phyloP scores from a whole-genome alignment of 1,284 basidiomycete species.

The Wallemia ichthyophaga region DNA sequence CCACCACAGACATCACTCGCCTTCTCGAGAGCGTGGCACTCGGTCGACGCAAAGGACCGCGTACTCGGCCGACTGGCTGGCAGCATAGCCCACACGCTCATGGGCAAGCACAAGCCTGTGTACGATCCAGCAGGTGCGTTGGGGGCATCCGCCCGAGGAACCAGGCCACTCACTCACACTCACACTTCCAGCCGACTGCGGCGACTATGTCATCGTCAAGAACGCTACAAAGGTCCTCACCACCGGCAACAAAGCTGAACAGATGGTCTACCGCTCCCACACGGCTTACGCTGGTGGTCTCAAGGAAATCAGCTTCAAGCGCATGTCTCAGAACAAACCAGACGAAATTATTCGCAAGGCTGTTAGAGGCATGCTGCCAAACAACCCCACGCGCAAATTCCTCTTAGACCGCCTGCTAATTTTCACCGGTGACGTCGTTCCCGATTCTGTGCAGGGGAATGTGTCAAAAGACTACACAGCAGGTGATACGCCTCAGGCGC shows the following conservation, averaged over 20 bases:
- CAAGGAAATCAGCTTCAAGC: slow-evolving; percentile 57
- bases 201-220: slow-evolving; percentile 92
- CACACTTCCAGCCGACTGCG: slow-evolving; percentile 42
- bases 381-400: slow-evolving; percentile 67
- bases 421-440: slow-evolving; percentile 30
- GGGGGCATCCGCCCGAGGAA: not conserved
- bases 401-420: slow-evolving; percentile 57
- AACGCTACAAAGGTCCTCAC: slow-evolving; percentile 59
- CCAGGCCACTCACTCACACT: not conserved
- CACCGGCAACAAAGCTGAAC: slow-evolving; percentile 63
- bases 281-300: slow-evolving; percentile 79
- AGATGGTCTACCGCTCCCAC: slow-evolving; percentile 66
- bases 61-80: slow-evolving; percentile 76
- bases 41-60: slow-evolving; percentile 65
- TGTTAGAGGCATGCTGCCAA: slow-evolving; percentile 84
- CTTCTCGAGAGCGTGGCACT: slow-evolving; percentile 81
- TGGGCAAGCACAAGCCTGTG: slow-evolving; percentile 98
- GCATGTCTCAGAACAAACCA: slow-evolving; percentile 54
- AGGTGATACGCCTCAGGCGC: not conserved
- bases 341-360: slow-evolving; percentile 88
- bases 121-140: slow-evolving; percentile 59
- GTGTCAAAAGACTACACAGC: not conserved
- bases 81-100: slow-evolving; percentile 72
- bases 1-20: slow-evolving; percentile 56
- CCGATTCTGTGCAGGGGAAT: slow-evolving; percentile 3